phyloP scores from a whole-genome alignment of 129 eudicot species.

The Helianthus tuberosus region DNA sequence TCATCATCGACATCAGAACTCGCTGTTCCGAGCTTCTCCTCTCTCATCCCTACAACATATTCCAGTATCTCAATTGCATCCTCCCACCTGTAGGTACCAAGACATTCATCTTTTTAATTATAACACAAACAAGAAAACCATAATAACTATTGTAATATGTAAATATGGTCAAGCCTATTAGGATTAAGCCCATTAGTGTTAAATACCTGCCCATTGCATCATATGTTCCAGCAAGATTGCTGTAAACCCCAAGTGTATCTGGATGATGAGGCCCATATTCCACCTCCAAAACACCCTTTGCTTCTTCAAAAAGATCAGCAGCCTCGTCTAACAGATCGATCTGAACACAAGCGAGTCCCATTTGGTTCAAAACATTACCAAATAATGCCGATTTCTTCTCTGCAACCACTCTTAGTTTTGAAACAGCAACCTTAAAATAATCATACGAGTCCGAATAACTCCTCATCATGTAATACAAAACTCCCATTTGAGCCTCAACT shows the following conservation, averaged over 20 bases:
- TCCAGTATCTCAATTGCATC: conserved; percentile 87
- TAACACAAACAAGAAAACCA: neutral
- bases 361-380: conserved; percentile 78
- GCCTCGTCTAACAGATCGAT: conserved; percentile 74
- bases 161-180: neutral
- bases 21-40: conserved; percentile 92
- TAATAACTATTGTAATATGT: too few relatives aligned
- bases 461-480: conserved; percentile 63
- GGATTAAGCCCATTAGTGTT: neutral
- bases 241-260: conserved; percentile 81
- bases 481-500: conserved; percentile 91
- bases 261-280: conserved; percentile 89
- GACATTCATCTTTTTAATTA: conserved; percentile 2
- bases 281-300: conserved; percentile 67
- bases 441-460: conserved; percentile 63
- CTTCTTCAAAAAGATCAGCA: conserved; percentile 84
- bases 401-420: conserved; percentile 59
- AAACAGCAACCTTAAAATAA: conserved; percentile 52
- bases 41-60: conserved; percentile 70
- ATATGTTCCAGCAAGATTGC: conserved; percentile 95
- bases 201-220: conserved; percentile 94
- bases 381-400: conserved; percentile 75
- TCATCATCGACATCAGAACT: conserved; percentile 83
- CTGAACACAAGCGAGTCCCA: conserved; percentile 84
- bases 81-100: conserved; percentile 42